These are phyloP conservation scores for Smallanthus sonchifolius DNA, from an alignment of 129 eudicot species.

Conservation along the genomic window DNA sequence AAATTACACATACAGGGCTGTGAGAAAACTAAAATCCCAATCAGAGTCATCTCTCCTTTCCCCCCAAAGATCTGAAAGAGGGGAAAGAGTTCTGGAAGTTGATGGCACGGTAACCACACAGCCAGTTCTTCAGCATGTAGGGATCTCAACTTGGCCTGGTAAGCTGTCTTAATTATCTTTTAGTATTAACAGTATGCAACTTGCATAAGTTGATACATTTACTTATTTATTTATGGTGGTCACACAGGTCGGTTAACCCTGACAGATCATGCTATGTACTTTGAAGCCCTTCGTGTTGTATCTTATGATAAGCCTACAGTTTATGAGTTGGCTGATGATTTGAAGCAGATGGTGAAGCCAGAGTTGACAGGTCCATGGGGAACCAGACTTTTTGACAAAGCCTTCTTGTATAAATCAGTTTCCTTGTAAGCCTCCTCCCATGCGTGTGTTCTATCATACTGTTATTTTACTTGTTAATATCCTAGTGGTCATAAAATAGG, in stretches of 20 bases:
- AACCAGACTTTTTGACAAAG: conserved; percentile 91
- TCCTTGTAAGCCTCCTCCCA: conserved; percentile 49
- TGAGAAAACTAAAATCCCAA: conserved; percentile 60
- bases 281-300: conserved; percentile 82
- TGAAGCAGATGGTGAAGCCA: conserved; percentile 83
- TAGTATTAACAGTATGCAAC: background rate
- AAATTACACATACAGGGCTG: conserved; percentile 43
- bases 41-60: conserved; percentile 80
- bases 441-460: background rate
- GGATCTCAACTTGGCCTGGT: conserved; percentile 96
- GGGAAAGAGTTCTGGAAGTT: conserved; percentile 67
- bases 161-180: background rate
- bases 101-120: conserved; percentile 96
- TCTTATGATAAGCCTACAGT: conserved; percentile 77
- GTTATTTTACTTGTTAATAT: background rate
- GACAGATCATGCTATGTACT: conserved; percentile 91
- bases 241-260: conserved; percentile 70
- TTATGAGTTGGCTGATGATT: conserved; percentile 75
- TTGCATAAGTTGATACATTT: background rate
- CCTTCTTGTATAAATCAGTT: conserved; percentile 63
- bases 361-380: conserved; percentile 99
- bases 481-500: background rate
- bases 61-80: conserved; percentile 53
- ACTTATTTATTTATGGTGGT: conserved; percentile 29
- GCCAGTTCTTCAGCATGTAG: conserved; percentile 91